These are phyloP conservation scores for Rhodamnia argentea DNA, from an alignment of 345 rosid genomes.

Conservation along the genomic window DNA sequence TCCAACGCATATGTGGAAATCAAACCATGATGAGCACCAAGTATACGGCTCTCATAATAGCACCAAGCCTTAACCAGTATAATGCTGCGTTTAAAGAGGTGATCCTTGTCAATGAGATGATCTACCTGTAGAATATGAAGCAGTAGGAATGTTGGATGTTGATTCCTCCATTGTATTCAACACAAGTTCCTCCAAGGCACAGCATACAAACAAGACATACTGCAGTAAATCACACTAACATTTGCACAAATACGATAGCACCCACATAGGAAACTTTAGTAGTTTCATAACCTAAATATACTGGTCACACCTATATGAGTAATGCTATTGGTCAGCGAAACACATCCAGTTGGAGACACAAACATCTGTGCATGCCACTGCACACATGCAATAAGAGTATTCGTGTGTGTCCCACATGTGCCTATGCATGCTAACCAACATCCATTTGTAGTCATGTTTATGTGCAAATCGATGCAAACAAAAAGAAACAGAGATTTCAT, in stretches of 20 bases:
- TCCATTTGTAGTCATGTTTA: neutral
- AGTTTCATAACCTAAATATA: neutral
- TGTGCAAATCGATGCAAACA: neutral
- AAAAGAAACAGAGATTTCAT: neutral
- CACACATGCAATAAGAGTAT: neutral
- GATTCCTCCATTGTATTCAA: neutral
- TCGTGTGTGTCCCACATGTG: neutral
- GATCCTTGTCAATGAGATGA: constrained; percentile 53
- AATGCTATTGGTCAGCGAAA: neutral
- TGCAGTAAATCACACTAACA: neutral
- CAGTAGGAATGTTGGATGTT: neutral
- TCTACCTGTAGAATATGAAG: constrained; percentile 45
- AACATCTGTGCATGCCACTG: neutral
- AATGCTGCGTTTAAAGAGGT: constrained; percentile 78
- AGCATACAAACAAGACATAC: neutral
- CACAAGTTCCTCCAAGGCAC: neutral
- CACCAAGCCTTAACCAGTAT: constrained; percentile 90
- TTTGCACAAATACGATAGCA: neutral
- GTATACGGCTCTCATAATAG: constrained; percentile 83
- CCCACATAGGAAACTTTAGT: neutral
- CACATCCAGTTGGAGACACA: neutral
- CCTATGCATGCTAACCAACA: neutral
- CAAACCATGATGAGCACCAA: constrained; percentile 91
- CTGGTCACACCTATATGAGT: neutral
- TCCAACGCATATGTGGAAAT: constrained; percentile 85